Percentiles rank a stretch among this genome's conserved stretches.
Conservation (phyloP, 805 yeast genomes). For the Lachancea fermentati region DNA sequence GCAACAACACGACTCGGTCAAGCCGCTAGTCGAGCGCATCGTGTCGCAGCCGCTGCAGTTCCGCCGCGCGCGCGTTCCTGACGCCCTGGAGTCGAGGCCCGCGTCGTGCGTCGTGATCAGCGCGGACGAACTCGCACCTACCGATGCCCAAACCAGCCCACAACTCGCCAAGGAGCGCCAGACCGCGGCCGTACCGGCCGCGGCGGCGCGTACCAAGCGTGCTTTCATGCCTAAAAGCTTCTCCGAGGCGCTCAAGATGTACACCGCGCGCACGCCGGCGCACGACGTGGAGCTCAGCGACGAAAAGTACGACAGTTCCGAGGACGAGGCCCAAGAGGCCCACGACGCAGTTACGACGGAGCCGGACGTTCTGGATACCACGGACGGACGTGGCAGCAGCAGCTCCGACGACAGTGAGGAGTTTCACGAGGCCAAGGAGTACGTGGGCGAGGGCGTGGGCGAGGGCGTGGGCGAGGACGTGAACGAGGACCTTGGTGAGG, state of each 20-base stretch:
- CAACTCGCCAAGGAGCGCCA: background rate
- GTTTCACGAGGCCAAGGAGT: slow-evolving; percentile 8
- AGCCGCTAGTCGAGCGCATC: slow-evolving; percentile 58
- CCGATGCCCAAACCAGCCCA: background rate
- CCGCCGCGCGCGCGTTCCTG: slow-evolving; percentile 54
- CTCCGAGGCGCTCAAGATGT: slow-evolving; percentile 41
- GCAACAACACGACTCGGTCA: slow-evolving; percentile 28
- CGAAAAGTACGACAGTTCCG: slow-evolving; percentile 23
- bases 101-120: slow-evolving; percentile 44
- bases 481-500: slow-evolving; percentile 32
- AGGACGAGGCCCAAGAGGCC: slow-evolving; percentile 29
- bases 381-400: background rate
- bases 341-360: slow-evolving; percentile 10
- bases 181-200: slow-evolving; percentile 27
- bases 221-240: slow-evolving; percentile 51
- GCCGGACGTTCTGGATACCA: background rate
- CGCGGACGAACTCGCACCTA: background rate
- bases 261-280: slow-evolving; percentile 14
- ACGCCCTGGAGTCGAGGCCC: slow-evolving; percentile 41
- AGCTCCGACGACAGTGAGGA: slow-evolving; percentile 7
- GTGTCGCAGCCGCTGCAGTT: slow-evolving; percentile 58
- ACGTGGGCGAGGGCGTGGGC: slow-evolving; percentile 1
- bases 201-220: slow-evolving; percentile 56
- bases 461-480: slow-evolving; percentile 19
- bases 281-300: slow-evolving; percentile 12